These are phyloP conservation scores for Aureobasidium musti DNA, from an alignment of 2,329 filamentous ascomycete species.

Conservation along the genomic window DNA sequence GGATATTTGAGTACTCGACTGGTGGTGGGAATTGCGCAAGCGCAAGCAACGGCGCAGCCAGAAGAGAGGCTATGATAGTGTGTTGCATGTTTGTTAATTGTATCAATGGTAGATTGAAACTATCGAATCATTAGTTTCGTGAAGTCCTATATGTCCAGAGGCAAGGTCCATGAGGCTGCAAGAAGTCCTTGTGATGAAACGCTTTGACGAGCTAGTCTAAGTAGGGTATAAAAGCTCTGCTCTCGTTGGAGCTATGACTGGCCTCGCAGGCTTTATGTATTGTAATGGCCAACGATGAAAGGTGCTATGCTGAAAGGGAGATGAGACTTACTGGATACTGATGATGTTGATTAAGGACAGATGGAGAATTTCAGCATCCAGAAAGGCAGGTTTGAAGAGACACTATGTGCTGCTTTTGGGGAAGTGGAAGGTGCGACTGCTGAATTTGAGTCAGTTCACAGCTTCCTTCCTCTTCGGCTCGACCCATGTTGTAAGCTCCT, in stretches of 20 bases:
- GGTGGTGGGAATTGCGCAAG: slow-evolving; percentile 46
- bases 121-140: not conserved
- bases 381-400: not conserved
- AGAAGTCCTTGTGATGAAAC: not conserved
- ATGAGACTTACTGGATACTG: slow-evolving; percentile 6
- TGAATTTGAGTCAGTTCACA: slow-evolving; percentile 1
- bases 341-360: not conserved
- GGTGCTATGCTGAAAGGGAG: not conserved
- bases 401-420: not conserved
- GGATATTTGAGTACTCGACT: slow-evolving; percentile 52
- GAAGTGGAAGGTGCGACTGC: not conserved
- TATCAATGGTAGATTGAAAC: not conserved
- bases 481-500: not conserved
- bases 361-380: not conserved
- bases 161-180: not conserved
- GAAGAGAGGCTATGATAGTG: not conserved
- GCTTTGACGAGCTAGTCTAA: not conserved
- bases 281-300: not conserved
- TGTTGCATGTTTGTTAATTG: not conserved
- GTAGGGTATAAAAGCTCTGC: too few species aligned
- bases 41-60: slow-evolving; percentile 2
- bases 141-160: not conserved
- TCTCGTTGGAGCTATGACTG: not conserved
- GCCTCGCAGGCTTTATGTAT: not conserved
- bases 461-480: not conserved